phyloP scores from a whole-genome alignment of 192 early-diverging fungal species.

The Coemansia reversa region DNA sequence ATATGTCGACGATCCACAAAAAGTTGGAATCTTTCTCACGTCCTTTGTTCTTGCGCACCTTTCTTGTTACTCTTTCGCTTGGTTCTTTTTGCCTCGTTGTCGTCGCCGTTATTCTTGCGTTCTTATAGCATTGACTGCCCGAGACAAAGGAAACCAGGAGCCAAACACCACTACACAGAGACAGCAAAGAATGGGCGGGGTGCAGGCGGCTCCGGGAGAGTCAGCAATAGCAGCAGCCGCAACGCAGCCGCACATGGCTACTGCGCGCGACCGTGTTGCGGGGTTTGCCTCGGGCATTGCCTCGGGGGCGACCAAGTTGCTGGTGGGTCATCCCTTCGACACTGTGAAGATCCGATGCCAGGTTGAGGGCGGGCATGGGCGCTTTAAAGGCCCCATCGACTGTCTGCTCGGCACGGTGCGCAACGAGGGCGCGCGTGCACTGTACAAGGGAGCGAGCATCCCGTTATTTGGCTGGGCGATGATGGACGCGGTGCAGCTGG shows the following conservation, averaged over 20 bases:
- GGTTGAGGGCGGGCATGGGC: conserved; percentile 64
- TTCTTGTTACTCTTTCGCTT: neutral
- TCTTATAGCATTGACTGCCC: neutral
- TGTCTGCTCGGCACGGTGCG: conserved; percentile 66
- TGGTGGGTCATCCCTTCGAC: conserved; percentile 84
- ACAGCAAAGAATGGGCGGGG: neutral
- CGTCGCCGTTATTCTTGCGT: neutral
- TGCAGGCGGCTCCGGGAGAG: conserved; percentile 7
- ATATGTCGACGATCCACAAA: neutral
- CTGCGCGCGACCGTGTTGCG: conserved; percentile 54
- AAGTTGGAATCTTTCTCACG: neutral
- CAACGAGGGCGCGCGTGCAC: conserved; percentile 70
- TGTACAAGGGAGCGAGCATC: conserved; percentile 93
- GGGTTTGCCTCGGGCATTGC: conserved; percentile 73
- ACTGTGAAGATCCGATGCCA: conserved; percentile 81
- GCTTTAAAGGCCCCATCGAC: conserved; percentile 71
- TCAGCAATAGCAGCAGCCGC: conserved; percentile 3
- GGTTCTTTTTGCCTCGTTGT: neutral
- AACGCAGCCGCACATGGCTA: conserved; percentile 33
- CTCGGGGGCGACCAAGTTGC: conserved; percentile 75
- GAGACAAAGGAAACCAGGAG: neutral
- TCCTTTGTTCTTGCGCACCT: neutral
- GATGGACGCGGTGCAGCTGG: conserved; percentile 78
- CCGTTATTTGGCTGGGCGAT: conserved; percentile 89
- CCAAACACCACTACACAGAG: neutral